phyloP scores from a whole-genome alignment of 352 stramenopile species.

The Phytophthora ohioensis region DNA sequence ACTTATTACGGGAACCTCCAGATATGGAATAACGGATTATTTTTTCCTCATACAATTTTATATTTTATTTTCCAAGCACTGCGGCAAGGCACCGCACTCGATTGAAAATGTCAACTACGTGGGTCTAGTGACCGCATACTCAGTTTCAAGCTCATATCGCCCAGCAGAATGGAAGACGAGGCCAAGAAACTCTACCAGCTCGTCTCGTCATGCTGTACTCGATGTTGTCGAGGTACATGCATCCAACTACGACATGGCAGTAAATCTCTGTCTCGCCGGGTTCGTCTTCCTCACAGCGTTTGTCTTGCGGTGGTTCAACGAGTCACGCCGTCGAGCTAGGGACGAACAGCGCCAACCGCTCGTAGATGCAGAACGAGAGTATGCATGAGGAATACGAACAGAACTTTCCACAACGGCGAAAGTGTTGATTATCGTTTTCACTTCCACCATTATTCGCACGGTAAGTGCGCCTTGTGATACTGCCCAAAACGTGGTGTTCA shows the following conservation, averaged over 20 bases:
- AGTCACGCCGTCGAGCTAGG: constrained; percentile 25
- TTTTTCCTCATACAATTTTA: too few species aligned
- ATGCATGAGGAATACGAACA: constrained; percentile 12
- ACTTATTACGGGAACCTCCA: too few species aligned
- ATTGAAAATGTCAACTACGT: constrained; percentile 32
- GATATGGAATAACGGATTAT: too few species aligned
- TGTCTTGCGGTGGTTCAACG: constrained; percentile 37
- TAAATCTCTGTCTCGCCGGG: constrained; percentile 10
- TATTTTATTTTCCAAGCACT: too few species aligned
- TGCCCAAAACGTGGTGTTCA: too few species aligned
- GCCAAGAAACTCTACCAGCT: neutral
- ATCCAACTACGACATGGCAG: neutral
- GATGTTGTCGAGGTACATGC: too few species aligned
- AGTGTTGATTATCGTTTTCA: too few species aligned
- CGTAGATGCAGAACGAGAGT: constrained; percentile 16
- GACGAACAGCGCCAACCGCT: constrained; percentile 31
- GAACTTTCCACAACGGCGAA: neutral
- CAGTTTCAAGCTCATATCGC: constrained; percentile 12
- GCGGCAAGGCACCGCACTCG: constrained; percentile 18
- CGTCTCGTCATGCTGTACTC: neutral
- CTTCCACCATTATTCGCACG: too few species aligned
- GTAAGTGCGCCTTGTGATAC: too few species aligned
- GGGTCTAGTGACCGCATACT: constrained; percentile 16
- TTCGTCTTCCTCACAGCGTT: constrained; percentile 27
- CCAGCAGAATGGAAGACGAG: constrained; percentile 19